A percentile compares a stretch with the other conserved stretches of the same genome.
Evolutionary conservation across 768 basidiomycete genomes (phyloP).

Genomic region (Sporobolomyces roseus): DNA sequence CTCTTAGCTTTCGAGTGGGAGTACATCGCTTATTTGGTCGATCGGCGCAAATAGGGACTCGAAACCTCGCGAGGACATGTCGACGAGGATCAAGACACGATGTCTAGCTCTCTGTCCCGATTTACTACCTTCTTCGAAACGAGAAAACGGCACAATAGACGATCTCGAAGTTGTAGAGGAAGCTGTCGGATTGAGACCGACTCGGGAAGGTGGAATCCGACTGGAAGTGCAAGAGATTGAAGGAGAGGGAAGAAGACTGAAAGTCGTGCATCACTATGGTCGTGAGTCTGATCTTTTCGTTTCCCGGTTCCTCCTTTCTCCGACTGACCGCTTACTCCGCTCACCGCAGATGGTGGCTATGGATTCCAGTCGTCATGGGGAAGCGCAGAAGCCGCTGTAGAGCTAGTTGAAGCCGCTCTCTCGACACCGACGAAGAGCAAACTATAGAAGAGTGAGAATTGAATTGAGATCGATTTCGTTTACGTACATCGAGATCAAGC

Average conservation of each 20-base stretch:
- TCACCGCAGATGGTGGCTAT: slow-evolving; percentile 56
- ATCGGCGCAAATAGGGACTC: slow-evolving; percentile 39
- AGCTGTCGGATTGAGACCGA: slow-evolving; percentile 64
- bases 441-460: slow-evolving; percentile 12
- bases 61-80: slow-evolving; percentile 23
- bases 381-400: slow-evolving; percentile 56
- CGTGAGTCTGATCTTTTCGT: slow-evolving; percentile 47
- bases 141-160: slow-evolving; percentile 43
- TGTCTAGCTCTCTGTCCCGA: slow-evolving; percentile 33
- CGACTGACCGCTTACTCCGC: no score
- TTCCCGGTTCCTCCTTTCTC: not conserved
- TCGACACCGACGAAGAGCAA: not conserved
- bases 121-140: slow-evolving; percentile 31
- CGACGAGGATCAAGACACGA: slow-evolving; percentile 28
- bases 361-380: slow-evolving; percentile 68
- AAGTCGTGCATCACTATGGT: slow-evolving; percentile 66
- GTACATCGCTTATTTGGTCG: no score
- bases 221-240: slow-evolving; percentile 55
- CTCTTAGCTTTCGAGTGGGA: no score
- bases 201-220: slow-evolving; percentile 64
- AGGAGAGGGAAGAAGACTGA: slow-evolving; percentile 46
- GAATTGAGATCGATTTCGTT: no score
- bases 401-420: slow-evolving; percentile 44
- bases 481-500: no score
- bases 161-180: slow-evolving; percentile 53